A percentile compares a stretch with the other conserved stretches of the same genome.
Conservation (phyloP, 805 yeast genomes). For the Yarrowia yakushimensis region DNA sequence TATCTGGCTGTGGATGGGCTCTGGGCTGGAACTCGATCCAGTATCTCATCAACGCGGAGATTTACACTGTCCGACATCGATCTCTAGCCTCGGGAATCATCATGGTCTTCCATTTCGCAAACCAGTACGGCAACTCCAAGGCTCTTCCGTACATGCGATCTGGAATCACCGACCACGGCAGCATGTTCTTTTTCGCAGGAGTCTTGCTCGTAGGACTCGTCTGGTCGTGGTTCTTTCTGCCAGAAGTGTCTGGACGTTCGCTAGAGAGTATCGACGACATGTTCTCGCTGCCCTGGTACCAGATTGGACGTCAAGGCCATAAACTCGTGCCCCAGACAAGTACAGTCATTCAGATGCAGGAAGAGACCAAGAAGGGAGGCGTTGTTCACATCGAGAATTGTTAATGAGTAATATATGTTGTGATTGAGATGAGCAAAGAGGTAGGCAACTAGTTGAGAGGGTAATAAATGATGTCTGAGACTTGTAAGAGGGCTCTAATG, state of each 20-base stretch:
- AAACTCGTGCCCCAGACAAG: constrained; percentile 3
- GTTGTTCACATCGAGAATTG: background rate
- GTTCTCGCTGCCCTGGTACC: constrained; percentile 55
- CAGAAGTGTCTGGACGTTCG: constrained; percentile 49
- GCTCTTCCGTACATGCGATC: constrained; percentile 53
- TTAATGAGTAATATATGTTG: too few relatives aligned
- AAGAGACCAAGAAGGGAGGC: background rate
- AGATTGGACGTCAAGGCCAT: constrained; percentile 42
- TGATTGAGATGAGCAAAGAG: too few relatives aligned
- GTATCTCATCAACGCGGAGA: constrained; percentile 53
- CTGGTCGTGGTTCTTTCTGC: constrained; percentile 50
- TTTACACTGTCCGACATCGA: constrained; percentile 51
- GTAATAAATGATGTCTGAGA: too few relatives aligned
- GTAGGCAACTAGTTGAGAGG: too few relatives aligned
- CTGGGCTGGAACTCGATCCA: constrained; percentile 57
- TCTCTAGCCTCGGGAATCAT: constrained; percentile 49
- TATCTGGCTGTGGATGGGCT: constrained; percentile 58
- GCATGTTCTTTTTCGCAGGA: constrained; percentile 51
- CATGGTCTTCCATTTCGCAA: constrained; percentile 56
- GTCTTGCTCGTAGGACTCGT: constrained; percentile 44
- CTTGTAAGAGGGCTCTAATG: too few relatives aligned
- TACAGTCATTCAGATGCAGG: background rate
- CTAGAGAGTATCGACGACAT: constrained; percentile 52
- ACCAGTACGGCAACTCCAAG: constrained; percentile 56
- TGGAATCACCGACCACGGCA: constrained; percentile 46